Base-by-base conservation (phyloP, 1,139 yeast genomes). In the Lodderomyces oxycetoniae region DNA sequence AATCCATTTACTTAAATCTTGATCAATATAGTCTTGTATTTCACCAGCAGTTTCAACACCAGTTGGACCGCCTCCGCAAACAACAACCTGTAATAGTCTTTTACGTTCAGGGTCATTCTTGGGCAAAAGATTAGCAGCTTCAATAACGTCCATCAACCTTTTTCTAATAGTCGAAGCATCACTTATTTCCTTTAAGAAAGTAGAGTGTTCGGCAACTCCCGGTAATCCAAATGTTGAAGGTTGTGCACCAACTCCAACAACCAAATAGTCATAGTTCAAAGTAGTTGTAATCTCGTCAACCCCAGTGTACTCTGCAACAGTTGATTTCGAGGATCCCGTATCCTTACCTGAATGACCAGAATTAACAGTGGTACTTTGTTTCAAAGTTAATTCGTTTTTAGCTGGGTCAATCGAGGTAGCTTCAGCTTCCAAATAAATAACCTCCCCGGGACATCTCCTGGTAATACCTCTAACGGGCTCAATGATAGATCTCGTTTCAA, bases 21-120 rank as follows among this genome's bases (percentile, higher is more conserved):
- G 94, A 59, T 85, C 93, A 46, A 88, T 82, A 62, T 86, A 89
- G 62, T 89, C 97, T 62, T 85, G 94, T 50, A 89, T 66, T 63
- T 89, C 96, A 52, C 95, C 96, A 46, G 96, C 95, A 52, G 85
- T 84, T 61, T 88, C 96, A 43, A 88, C 96, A 63, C 96, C 96
- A 35, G 96, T 88, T 54, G 96, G 95, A 43, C 96, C 96, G 57
- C 96, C 96, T 49, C 96, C 96, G 45, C 89, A 93, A 42, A 87
- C 91, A 40, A 87, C 88, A 48, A 88, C 79, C 44, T 81, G 81
- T 49, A 87, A 71, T 49, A 87, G 71, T 58, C 93, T 74, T 66
- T 80, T 77, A 62, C 95, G 77, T 57, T 83, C 91, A 21, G 79
- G 79, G 49, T 82, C 87, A 41, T 75, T 82, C 45, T 71, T 67